Conservation (phyloP, 2,329 filamentous ascomycete species). For the Harringtonia aguacate region DNA sequence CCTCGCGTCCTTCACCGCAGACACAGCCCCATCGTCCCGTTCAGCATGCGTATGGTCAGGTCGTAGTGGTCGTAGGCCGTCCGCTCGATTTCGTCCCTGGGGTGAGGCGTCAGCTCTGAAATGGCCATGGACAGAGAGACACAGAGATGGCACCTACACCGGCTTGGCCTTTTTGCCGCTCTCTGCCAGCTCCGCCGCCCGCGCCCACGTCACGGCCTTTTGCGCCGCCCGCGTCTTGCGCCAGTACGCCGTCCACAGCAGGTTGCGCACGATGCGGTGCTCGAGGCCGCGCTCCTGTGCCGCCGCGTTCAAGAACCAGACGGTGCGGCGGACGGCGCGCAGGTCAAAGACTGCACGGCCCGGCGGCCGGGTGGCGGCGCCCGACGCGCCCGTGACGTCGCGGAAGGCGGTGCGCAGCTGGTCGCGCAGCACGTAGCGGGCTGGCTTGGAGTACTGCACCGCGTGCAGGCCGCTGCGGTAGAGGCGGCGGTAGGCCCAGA, state of each 20-base stretch:
- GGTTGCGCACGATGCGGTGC: slow-evolving; percentile 60
- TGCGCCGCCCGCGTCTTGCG: slow-evolving; percentile 17
- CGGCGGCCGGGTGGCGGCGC: background rate
- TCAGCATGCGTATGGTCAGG: slow-evolving; percentile 61
- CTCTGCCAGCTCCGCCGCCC: slow-evolving; percentile 15
- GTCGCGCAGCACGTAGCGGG: slow-evolving; percentile 50
- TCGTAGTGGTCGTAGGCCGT: slow-evolving; percentile 51
- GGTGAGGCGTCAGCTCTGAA: background rate
- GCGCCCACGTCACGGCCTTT: too few relatives aligned
- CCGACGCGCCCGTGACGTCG: background rate
- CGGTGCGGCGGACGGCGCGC: slow-evolving; percentile 48
- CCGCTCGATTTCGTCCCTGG: slow-evolving; percentile 9
- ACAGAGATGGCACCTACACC: background rate
- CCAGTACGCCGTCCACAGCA: slow-evolving; percentile 41
- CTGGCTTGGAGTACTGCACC: slow-evolving; percentile 60
- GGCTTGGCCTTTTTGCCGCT: slow-evolving; percentile 3
- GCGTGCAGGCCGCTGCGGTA: slow-evolving; percentile 58
- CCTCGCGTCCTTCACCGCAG: slow-evolving; percentile 30
- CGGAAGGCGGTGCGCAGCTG: slow-evolving; percentile 51
- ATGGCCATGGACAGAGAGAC: background rate
- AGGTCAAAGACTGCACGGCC: slow-evolving; percentile 29
- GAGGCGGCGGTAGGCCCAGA: slow-evolving; percentile 59
- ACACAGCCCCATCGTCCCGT: slow-evolving; percentile 60
- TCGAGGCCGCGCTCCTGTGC: slow-evolving; percentile 54
- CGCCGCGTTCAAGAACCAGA: slow-evolving; percentile 60